These are phyloP conservation scores for Falciphora oryzae DNA, from an alignment of 2,329 filamentous ascomycete species.

Conservation along the genomic window DNA sequence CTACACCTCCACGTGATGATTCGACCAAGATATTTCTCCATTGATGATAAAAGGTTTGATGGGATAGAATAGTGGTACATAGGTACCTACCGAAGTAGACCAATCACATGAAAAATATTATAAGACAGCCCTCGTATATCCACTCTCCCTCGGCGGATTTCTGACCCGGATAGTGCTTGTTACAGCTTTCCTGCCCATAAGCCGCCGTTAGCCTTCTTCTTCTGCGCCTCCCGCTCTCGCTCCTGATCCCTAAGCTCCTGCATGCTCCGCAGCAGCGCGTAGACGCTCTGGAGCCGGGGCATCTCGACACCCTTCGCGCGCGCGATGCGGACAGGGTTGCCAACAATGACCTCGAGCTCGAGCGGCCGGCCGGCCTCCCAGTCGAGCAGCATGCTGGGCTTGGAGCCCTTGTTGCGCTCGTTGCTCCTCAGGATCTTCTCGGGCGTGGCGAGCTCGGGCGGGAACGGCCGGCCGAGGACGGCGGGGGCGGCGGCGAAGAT, in stretches of 20 bases:
- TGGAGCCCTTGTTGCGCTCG: constrained; percentile 57
- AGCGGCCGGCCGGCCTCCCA: constrained; percentile 61
- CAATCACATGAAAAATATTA: no score
- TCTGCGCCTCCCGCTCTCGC: constrained; percentile 37
- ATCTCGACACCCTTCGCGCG: constrained; percentile 56
- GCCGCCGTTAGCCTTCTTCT: constrained; percentile 10
- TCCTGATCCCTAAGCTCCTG: constrained; percentile 45
- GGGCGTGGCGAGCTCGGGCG: constrained; percentile 52
- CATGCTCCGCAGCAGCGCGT: constrained; percentile 58
- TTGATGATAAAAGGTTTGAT: no score
- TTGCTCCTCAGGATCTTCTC: constrained; percentile 59
- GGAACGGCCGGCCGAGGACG: constrained; percentile 57
- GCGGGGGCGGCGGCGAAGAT: constrained; percentile 58
- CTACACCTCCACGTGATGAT: no score
- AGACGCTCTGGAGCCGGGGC: constrained; percentile 60
- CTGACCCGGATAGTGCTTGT: not conserved
- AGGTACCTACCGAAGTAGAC: no score
- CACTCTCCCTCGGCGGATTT: not conserved
- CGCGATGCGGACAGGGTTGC: constrained; percentile 63
- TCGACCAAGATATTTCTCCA: no score
- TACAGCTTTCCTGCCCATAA: constrained; percentile 29
- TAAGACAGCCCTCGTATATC: not conserved
- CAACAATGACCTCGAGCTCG: constrained; percentile 68
- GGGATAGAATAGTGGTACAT: no score
- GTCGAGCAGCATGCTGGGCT: constrained; percentile 63